Base-by-base conservation (phyloP, 176 grass and related monocot genomes). In the Eleusine indica region DNA sequence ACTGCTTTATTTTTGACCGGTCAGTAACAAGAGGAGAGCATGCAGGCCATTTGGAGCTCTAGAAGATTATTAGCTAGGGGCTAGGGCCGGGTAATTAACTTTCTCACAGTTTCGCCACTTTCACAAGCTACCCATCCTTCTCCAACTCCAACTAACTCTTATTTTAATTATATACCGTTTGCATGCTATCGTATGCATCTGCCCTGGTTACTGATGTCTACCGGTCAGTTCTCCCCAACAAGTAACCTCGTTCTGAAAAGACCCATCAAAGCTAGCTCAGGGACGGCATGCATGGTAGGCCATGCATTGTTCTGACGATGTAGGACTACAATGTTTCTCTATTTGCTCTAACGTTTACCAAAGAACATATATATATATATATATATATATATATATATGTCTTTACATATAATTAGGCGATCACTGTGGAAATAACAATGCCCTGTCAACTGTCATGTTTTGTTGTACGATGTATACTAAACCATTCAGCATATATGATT, bases 81-180 rank as follows among this genome's bases (percentile, higher is more conserved):
- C 1, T 19, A 54, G 44, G 39, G 22, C 25, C 61, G 25, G 61
- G 16, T 56, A 28, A 35, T 35, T 35, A 35, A 58, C 25, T 12
- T 32, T 75, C 5, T 58, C 44, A 30, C 35, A 22, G 12, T 84
- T 87, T 83, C 14, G 71, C 90, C 52, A 83, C 49, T 80, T 70
- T 10, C 69, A 83, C 83, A 91, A 88, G 82, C 68, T 75, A 87
- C 14, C 51, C 83, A 47, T 86, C 86, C 73, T 80, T 82, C 32
- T 90, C 88, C 61, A 75, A 74, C 75, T 54, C 76, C 87, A 90
- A 90, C 90, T 80, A 94, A 90, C 87, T 61, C 37, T 61, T 86
- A 71, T 84, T 73, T 48, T 9, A 91, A 75, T 78, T 30, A 62
- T 89, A 89, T 82, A 96, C 88, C 86, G 91, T 93, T 96, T 76